Base-by-base conservation (phyloP, 2,329 filamentous ascomycete genomes). In the Paecilomyces dactylethromorphus region DNA sequence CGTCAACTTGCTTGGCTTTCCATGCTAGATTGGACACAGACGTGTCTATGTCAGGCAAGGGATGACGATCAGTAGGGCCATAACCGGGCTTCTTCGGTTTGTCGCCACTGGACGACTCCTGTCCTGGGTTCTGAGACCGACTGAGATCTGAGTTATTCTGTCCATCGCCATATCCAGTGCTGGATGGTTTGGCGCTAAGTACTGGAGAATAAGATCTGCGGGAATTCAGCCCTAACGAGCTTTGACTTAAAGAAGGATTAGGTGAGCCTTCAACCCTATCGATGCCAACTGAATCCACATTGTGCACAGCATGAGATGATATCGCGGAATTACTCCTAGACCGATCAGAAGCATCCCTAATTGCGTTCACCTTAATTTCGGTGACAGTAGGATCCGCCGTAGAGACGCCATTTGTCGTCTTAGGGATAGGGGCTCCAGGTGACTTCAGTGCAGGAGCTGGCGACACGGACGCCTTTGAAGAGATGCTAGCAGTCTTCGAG, bases 321-420 rank as follows among this genome's bases (percentile, higher is more conserved):
- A 66, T 58, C 54, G 68, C 58, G 33, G 74, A 72, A 56, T 67
- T 69, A 56, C 67, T 74, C 56, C 68, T 67, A 26, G 68, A 69
- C 33, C 63, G 67, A 53, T 63, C 65, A 24, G 64, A 56, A 35
- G 62, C 60, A 39, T 73, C 70, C 56, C 67, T 72, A 12, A 69
- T 58, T 35, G 71, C 73, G 61, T 73, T 76, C 53, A 76, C 74
- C 61, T 76, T 72, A 15, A 77, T 57, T 62, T 78, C 85, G 73
- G 61, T 81, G 66, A 73, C 73, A 65, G 68, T 79, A 72, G 66
- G 72, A 63, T 67, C 82, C 73, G 66, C 78, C 76, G 62, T 73
- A 63, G 59, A 62, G 58, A 66, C 68, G 58, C 65, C 69, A 53
- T 64, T 62, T 6, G 60, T 66, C 22, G 64, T 66, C 54, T 73